Evolutionary conservation across 139 green algal genomes (phyloP).

Genomic region (Micractinium conductrix): DNA sequence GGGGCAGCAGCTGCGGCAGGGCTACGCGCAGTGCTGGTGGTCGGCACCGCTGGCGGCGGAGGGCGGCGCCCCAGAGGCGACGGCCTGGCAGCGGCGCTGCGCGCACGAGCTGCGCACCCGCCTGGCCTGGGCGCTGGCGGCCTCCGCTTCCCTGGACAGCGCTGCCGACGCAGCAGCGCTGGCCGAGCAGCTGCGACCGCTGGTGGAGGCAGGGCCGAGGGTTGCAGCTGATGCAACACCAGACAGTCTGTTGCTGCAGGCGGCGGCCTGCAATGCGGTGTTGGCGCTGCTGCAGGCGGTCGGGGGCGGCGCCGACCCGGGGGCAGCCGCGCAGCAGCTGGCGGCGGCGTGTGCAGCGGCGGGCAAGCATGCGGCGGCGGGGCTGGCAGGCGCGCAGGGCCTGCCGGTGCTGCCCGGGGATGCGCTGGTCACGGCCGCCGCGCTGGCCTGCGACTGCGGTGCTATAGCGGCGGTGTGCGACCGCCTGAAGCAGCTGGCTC

Average conservation of each 20-base stretch:
- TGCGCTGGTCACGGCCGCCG: neutral
- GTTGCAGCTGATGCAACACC: neutral
- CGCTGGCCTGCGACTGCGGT: neutral
- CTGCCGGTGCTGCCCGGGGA: constrained; percentile 13
- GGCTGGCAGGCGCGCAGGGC: neutral
- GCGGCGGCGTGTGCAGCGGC: neutral
- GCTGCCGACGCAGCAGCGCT: neutral
- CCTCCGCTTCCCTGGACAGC: neutral
- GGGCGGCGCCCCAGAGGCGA: constrained; percentile 14
- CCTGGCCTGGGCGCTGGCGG: constrained; percentile 40
- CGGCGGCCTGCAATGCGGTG: constrained; percentile 20
- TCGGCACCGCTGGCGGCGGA: constrained; percentile 41
- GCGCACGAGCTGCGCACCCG: constrained; percentile 14
- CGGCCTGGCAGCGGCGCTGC: constrained; percentile 7
- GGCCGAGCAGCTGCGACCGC: constrained; percentile 3
- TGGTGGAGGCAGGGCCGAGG: neutral
- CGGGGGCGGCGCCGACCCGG: neutral
- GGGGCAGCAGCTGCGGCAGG: constrained; percentile 8
- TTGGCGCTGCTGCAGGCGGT: constrained; percentile 21
- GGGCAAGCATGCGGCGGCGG: neutral
- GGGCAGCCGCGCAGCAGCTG: neutral
- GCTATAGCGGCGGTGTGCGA: neutral
- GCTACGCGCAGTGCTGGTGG: constrained; percentile 59
- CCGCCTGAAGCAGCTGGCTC: constrained; percentile 6
- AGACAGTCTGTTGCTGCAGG: constrained; percentile 35